A percentile compares a stretch with the other conserved stretches of the same genome.
These are phyloP conservation scores for Schoenoplectus tabernaemontani DNA, from an alignment of 202 grass and related monocot genomes.

Conservation along the genomic window DNA sequence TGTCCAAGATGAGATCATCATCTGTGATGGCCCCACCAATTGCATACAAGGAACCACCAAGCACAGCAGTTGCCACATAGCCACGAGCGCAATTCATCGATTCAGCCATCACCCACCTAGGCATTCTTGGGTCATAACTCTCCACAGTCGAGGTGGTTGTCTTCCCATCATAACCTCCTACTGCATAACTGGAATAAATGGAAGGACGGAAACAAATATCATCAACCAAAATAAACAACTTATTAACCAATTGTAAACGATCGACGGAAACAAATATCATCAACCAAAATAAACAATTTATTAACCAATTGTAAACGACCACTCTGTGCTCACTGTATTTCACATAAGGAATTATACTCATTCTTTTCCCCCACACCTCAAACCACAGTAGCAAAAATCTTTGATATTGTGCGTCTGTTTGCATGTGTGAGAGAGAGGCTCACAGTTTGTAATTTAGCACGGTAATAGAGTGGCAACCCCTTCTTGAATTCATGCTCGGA, in stretches of 20 bases:
- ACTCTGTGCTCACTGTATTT: not conserved
- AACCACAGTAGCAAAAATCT: not conserved
- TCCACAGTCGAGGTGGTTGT: conserved; percentile 41
- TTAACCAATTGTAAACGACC: not conserved
- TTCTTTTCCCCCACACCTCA: not conserved
- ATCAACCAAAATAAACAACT: not conserved
- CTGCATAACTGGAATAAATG: conserved; percentile 41
- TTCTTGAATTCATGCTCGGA: conserved; percentile 52
- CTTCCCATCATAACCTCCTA: conserved; percentile 51
- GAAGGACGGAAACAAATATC: not conserved
- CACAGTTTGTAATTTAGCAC: conserved; percentile 66
- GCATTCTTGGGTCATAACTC: conserved; percentile 55
- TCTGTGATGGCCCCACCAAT: conserved; percentile 48
- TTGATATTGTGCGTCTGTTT: not conserved
- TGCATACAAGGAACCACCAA: conserved; percentile 46
- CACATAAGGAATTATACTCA: not conserved
- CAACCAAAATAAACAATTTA: not conserved
- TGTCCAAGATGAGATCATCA: conserved; percentile 46
- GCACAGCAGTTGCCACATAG: conserved; percentile 48
- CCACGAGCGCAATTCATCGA: conserved; percentile 51
- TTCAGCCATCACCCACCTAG: conserved; percentile 42
- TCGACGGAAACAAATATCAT: not conserved
- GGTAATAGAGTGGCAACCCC: conserved; percentile 50
- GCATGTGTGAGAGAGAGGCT: conserved; percentile 22
- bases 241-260: not conserved